Conservation (phyloP, 2,329 filamentous ascomycete genomes). For the Alternaria gansuensis region DNA sequence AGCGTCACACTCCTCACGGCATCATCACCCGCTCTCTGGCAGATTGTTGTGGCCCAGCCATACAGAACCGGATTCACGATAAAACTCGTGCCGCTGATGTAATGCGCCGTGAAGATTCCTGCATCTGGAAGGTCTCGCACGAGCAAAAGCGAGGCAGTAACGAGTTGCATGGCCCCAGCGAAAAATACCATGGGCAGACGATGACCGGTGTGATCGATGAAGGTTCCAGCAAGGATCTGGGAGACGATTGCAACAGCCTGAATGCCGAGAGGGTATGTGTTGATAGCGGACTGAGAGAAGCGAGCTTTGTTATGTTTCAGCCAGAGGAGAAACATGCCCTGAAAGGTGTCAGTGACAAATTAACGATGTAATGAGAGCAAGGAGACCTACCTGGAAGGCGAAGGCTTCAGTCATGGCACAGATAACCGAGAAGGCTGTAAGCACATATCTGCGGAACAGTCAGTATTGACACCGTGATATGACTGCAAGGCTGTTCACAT, state of each 20-base stretch:
- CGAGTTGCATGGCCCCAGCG: conserved; percentile 43
- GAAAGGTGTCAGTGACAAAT: conserved; percentile 15
- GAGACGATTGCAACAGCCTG: conserved; percentile 65
- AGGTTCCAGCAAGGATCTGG: conserved; percentile 46
- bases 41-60: conserved; percentile 53
- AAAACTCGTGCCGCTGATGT: conserved; percentile 50
- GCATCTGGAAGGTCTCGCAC: conserved; percentile 42
- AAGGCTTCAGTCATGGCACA: conserved; percentile 49
- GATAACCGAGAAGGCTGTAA: conserved; percentile 50
- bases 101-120: conserved; percentile 50
- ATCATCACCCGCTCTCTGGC: conserved; percentile 53
- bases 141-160: conserved; percentile 45
- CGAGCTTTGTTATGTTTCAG: conserved; percentile 28
- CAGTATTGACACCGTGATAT: background rate
- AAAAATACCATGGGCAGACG: conserved; percentile 48
- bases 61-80: conserved; percentile 53
- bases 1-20: conserved; percentile 53
- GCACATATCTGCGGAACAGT: conserved; percentile 46
- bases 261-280: conserved; percentile 67
- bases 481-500: conserved; percentile 16
- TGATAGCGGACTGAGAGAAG: conserved; percentile 58
- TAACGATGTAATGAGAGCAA: too few relatives aligned
- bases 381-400: conserved; percentile 20
- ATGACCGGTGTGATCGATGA: conserved; percentile 50
- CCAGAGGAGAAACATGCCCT: conserved; percentile 36